Base-by-base conservation (phyloP, 305 asterid genomes). In the Andrographis paniculata region DNA sequence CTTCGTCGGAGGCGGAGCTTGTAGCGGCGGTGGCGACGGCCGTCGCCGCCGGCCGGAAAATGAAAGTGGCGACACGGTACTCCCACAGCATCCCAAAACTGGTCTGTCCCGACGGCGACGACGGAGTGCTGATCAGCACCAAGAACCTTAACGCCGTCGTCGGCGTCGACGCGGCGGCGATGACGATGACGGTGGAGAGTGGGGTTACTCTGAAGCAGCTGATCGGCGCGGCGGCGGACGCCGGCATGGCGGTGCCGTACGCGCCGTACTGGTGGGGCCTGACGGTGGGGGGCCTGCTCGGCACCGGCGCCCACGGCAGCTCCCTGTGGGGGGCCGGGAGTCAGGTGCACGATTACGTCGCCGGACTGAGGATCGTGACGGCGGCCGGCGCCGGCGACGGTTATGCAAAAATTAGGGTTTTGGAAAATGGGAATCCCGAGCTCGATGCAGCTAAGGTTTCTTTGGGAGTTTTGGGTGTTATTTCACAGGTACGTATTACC, bases 251-350 rank as follows among this genome's bases (percentile, higher is more conserved):
- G 18, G 58, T 75, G 65, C 79, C 79, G 7, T 68, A 65, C 20
- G 47, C 77, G 0, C 83, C 83, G 0, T 75, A 71, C 48, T 75
- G 83, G 83, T 68, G 71, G 76, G 83, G 83, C 1, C 18, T 75
- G 56, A 75, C 70, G 5, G 65, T 75, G 17, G 83, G 82, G 0
- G 79, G 83, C 50, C 65, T 71, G 76, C 8, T 75, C 63, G 69
- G 62, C 20, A 75, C 83, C 35, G 83, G 83, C 2, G 83, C 83
- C 0, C 83, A 72, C 20, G 83, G 83, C 8, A 75, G 83, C 72
- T 68, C 83, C 4, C 19, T 71, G 38, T 75, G 76, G 79, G 79
- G 83, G 1, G 5, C 28, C 13, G 83, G 83, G 36, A 71, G 83
- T 36, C 79, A 71, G 20, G 74, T 75, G 10, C 83, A 75, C 43